Base-by-base conservation (phyloP, 2,329 filamentous ascomycete genomes). In the Fusarium subtropicale region DNA sequence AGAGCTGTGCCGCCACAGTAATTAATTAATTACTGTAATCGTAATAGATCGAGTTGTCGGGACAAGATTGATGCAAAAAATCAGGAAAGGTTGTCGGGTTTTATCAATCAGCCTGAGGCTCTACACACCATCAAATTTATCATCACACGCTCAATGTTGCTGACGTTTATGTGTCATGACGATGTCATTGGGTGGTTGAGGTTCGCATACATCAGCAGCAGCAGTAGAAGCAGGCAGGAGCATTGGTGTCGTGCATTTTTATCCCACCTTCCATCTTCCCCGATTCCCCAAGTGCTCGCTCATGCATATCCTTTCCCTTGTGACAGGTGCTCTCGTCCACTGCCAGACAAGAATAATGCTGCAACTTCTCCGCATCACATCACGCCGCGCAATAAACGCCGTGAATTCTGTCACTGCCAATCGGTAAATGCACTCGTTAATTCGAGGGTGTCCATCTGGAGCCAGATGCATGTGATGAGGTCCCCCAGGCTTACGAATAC, bases 271-370 rank as follows among this genome's bases (percentile, higher is more conserved):
- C 51, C 46, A 48, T 31, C 36, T 41, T 52, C 48, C 48, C 48
- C 48, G 48, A 52, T 52, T 28, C 59, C 57, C 55, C 53, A 56
- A 67, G 64, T 61, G 50, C 60, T 57, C 41, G 8, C 44, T 64
- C 66, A 63, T 66, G 69, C 71, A 74, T 66, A 48, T 66, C 63
- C 44, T 53, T 52, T 61, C 48, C 71, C 68, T 71, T 66, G 71
- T 74, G 71, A 74, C 65, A 65, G 69, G 58, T 61, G 51, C 55
- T 56, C 9, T 54, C 54, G 60, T 47, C 52, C 41, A 47, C 52
- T 55, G 24, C 41, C 18, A 55, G n/a, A 39, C 50, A 60, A 52
- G 52, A 55, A 45, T 28, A 69, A 57, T 42, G 68, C 60, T 60
- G 48, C 51, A 50, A 33, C 53, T 66, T 66, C 60, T 67, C 51